Evolutionary conservation across 2,329 filamentous ascomycete genomes (phyloP).

Genomic region (Ophiostoma piceae): DNA sequence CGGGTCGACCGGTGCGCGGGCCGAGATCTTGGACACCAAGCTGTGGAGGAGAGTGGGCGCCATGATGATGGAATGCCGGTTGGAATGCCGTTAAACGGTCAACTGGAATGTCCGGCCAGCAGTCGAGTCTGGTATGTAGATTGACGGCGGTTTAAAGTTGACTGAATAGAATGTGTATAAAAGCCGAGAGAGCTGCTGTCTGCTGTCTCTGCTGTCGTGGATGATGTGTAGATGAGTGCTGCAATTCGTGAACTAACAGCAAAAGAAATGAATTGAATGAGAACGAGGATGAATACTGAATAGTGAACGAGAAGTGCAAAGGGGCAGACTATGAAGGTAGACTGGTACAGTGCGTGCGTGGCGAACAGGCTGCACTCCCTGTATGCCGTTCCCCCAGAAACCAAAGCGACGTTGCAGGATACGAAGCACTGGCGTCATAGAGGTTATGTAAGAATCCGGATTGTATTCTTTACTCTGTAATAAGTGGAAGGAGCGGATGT

Average conservation of each 20-base stretch:
- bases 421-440: neutral
- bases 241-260: neutral
- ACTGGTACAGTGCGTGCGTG: neutral
- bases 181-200: neutral
- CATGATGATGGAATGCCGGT: constrained; percentile 31
- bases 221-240: neutral
- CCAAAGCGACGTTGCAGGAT: neutral
- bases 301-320: neutral
- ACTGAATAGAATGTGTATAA: neutral
- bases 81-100: neutral
- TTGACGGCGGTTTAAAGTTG: neutral
- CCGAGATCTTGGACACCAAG: constrained; percentile 21
- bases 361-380: neutral
- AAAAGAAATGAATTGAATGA: neutral
- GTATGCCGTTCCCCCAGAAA: constrained; percentile 13
- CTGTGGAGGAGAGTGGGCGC: constrained; percentile 39
- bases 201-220: constrained; percentile 3
- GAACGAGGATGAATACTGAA: neutral
- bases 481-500: neutral
- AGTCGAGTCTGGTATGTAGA: neutral
- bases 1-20: constrained; percentile 25
- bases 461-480: neutral
- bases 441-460: neutral
- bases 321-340: neutral
- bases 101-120: constrained; percentile 13